Evolutionary conservation across 352 stramenopile species (phyloP).

Genomic region (Peronosclerospora sorghi): DNA sequence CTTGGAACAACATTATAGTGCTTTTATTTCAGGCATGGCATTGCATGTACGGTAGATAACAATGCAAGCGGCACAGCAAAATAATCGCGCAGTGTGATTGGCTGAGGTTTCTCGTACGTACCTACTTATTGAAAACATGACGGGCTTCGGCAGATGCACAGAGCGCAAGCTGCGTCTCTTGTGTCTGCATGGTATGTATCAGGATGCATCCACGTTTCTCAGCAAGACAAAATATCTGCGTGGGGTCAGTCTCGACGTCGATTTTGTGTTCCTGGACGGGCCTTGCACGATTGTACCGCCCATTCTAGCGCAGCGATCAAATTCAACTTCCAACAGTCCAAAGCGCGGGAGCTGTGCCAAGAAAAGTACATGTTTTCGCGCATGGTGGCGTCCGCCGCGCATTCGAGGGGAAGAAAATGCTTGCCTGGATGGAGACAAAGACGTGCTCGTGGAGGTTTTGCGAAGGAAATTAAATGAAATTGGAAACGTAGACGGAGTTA

Average conservation of each 20-base stretch:
- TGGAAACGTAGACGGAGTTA: constrained; percentile 56
- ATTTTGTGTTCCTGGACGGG: constrained; percentile 66
- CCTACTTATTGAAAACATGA: not conserved
- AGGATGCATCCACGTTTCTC: constrained; percentile 55
- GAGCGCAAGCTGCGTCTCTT: constrained; percentile 49
- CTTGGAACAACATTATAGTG: not conserved
- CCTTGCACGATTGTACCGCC: constrained; percentile 64
- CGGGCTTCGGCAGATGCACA: constrained; percentile 5
- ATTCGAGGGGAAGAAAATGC: constrained; percentile 34
- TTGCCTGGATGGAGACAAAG: constrained; percentile 40
- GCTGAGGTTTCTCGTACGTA: not conserved
- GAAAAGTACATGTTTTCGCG: constrained; percentile 51
- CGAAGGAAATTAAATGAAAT: constrained; percentile 41
- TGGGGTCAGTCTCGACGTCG: constrained; percentile 14
- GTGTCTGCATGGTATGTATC: constrained; percentile 82
- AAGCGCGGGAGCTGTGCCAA: constrained; percentile 35
- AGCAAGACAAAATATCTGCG: constrained; percentile 59
- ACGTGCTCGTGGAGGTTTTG: constrained; percentile 46
- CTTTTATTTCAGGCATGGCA: not conserved
- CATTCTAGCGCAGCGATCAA: constrained; percentile 35
- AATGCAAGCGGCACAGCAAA: too few relatives aligned
- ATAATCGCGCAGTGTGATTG: not conserved
- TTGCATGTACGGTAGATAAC: not conserved
- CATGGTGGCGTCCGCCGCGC: constrained; percentile 59
- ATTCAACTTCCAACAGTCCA: constrained; percentile 6